phyloP scores from a whole-genome alignment of 2,329 filamentous ascomycete genomes.

The Sporothrix pseudoabietina region DNA sequence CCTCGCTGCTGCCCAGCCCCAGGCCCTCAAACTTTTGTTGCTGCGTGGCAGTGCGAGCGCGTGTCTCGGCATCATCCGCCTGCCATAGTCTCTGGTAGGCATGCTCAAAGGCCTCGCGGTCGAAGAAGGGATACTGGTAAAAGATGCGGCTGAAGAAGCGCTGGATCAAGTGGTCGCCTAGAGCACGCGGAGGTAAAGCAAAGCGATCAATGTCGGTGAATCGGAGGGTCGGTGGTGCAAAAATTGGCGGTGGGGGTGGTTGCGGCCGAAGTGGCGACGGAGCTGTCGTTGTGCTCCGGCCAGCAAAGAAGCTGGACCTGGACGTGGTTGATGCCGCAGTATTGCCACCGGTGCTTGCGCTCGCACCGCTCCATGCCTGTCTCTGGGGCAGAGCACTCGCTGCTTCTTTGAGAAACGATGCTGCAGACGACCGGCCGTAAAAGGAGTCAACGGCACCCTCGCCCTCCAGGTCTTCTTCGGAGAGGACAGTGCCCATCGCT shows the following conservation, averaged over 20 bases:
- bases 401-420: conserved; percentile 31
- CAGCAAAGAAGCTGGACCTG: conserved; percentile 1
- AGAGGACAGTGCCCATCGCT: conserved; percentile 30
- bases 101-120: conserved; percentile 46
- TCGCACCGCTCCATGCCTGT: not conserved
- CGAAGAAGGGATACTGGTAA: conserved; percentile 50
- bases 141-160: conserved; percentile 46
- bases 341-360: not conserved
- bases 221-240: not conserved
- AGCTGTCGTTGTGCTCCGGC: not conserved
- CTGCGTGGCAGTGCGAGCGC: not conserved
- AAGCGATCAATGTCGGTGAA: conserved; percentile 26
- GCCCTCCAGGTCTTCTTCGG: conserved; percentile 28
- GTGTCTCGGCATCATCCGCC: conserved; percentile 6
- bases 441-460: conserved; percentile 20
- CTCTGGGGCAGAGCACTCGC: conserved; percentile 19
- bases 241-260: not conserved
- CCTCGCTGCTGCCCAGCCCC: conserved; percentile 27
- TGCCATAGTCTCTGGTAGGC: conserved; percentile 28
- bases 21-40: conserved; percentile 25
- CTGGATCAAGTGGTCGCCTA: conserved; percentile 47
- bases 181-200: conserved; percentile 44
- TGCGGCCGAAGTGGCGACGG: not conserved
- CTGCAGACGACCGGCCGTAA: conserved; percentile 28
- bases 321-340: not conserved